A percentile compares a stretch with the other conserved stretches of the same genome.
Evolutionary conservation across 2,329 filamentous ascomycete species (phyloP).

Genomic region (Dactylellina parvicollis): DNA sequence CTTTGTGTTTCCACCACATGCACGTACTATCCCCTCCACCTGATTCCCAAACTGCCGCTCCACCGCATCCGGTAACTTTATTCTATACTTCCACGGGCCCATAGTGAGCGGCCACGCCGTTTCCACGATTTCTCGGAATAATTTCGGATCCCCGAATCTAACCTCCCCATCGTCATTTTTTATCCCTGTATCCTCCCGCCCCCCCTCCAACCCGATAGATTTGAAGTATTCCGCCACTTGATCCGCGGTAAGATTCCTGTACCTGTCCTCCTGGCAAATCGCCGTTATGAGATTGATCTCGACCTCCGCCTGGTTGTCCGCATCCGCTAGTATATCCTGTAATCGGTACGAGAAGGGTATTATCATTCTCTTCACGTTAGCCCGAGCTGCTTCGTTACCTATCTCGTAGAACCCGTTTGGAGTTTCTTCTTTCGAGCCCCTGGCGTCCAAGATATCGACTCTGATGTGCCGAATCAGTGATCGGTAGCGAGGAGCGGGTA

Average conservation of each 20-base stretch:
- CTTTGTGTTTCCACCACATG: background rate
- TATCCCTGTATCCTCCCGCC: background rate
- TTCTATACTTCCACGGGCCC: constrained; percentile 18
- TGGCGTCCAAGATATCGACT: constrained; percentile 20
- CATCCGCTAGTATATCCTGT: background rate
- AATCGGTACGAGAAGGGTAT: background rate
- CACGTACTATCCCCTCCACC: background rate
- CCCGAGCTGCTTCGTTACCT: background rate
- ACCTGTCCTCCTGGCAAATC: background rate
- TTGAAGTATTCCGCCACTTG: background rate
- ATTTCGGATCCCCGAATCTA: background rate
- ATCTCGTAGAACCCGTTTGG: no score
- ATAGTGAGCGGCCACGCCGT: constrained; percentile 1
- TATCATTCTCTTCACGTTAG: background rate
- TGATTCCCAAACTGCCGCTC: background rate
- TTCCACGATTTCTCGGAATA: background rate
- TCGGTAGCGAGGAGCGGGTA: background rate
- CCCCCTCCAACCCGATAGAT: background rate
- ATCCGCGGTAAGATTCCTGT: background rate
- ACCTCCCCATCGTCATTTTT: background rate
- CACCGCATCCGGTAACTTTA: background rate
- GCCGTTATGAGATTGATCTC: constrained; percentile 2
- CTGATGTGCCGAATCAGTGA: constrained; percentile 10
- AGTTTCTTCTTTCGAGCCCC: background rate
- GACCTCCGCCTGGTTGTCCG: background rate